Percentiles rank a stretch among this genome's conserved stretches.
These are phyloP conservation scores for Posidonia australis DNA, from an alignment of 106 monocot species.

Conservation along the genomic window DNA sequence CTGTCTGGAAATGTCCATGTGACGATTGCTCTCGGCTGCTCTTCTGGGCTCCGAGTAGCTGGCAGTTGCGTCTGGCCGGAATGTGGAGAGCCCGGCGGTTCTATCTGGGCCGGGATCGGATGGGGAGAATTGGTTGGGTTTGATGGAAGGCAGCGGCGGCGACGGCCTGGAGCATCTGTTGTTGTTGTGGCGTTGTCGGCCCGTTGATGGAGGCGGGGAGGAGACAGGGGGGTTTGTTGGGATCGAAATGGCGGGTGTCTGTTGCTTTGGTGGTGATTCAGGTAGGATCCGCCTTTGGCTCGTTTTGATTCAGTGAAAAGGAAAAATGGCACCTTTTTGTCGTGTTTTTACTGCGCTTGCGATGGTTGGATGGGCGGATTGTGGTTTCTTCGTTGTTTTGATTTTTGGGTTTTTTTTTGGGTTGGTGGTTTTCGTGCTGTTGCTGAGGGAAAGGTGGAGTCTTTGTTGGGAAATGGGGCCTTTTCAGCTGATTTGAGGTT, in stretches of 20 bases:
- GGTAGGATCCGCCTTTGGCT: background rate
- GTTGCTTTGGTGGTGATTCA: background rate
- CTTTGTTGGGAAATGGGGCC: background rate
- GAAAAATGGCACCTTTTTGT: background rate
- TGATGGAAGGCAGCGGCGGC: background rate
- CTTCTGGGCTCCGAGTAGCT: background rate
- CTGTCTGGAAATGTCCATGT: background rate
- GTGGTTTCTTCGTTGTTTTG: background rate
- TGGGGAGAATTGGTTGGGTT: conserved; percentile 1
- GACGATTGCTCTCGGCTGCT: background rate
- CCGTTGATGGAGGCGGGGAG: conserved; percentile 4
- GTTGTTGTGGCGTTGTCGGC: background rate
- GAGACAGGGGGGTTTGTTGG: background rate
- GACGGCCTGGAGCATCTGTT: background rate
- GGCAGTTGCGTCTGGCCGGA: background rate
- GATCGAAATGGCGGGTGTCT: background rate
- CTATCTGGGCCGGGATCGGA: conserved; percentile 5
- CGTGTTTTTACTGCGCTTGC: background rate
- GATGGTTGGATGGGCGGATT: background rate
- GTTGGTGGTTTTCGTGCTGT: background rate
- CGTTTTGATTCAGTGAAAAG: no score
- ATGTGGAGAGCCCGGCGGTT: background rate
- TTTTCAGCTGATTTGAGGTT: background rate
- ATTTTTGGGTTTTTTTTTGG: background rate
- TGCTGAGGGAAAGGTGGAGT: background rate